phyloP scores from a whole-genome alignment of 441 rosid species.

The Aleurites moluccanus region DNA sequence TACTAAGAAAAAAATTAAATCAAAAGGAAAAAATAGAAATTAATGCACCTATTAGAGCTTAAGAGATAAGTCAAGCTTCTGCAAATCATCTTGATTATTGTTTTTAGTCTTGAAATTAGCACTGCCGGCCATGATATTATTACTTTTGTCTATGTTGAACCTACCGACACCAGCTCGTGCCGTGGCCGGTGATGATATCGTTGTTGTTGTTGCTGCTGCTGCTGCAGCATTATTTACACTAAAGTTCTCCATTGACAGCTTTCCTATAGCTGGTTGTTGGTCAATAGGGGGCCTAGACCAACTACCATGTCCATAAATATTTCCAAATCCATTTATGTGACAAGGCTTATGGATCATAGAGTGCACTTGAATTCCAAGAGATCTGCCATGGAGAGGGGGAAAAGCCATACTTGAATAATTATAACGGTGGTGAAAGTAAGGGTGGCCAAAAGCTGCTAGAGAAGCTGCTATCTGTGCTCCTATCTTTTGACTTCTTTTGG shows the following conservation, averaged over 20 bases:
- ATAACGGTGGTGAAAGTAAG: slow-evolving; percentile 39
- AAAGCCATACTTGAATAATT: slow-evolving; percentile 49
- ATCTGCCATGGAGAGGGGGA: slow-evolving; percentile 54
- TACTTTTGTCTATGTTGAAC: slow-evolving; percentile 39
- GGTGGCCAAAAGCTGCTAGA: slow-evolving; percentile 50
- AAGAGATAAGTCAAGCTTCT: slow-evolving; percentile 74
- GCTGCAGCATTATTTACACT: slow-evolving; percentile 12
- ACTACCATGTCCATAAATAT: slow-evolving; percentile 35
- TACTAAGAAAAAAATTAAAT: slow-evolving; percentile 6
- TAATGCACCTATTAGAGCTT: slow-evolving; percentile 47
- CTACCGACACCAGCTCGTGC: slow-evolving; percentile 34
- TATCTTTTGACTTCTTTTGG: slow-evolving; percentile 63
- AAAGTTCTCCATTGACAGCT: slow-evolving; percentile 41
- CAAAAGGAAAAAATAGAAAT: background rate
- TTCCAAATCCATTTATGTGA: slow-evolving; percentile 34
- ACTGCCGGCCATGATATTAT: slow-evolving; percentile 25
- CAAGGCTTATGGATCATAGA: slow-evolving; percentile 63
- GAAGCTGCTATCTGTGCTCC: slow-evolving; percentile 29
- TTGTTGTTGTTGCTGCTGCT: slow-evolving; percentile 4
- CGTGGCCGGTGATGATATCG: background rate
- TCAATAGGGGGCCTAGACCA: slow-evolving; percentile 54
- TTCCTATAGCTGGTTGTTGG: slow-evolving; percentile 64
- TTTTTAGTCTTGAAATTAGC: slow-evolving; percentile 27
- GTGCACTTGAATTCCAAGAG: slow-evolving; percentile 72
- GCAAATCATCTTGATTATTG: slow-evolving; percentile 47